Conservation (phyloP, 805 yeast genomes). For the Yamadazyma sp. region DNA sequence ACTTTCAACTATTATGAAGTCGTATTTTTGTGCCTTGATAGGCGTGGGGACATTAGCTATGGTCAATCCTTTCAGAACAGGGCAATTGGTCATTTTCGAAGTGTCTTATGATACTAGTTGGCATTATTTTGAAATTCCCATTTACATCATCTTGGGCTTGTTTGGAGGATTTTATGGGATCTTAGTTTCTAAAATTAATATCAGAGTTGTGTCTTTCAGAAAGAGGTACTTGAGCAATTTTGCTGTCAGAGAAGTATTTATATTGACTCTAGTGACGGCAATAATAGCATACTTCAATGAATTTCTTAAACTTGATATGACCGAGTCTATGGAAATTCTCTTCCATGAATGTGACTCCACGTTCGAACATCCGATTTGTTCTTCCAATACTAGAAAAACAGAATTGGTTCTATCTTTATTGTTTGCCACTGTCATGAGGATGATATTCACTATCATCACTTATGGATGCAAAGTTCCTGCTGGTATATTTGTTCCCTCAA, state of each 20-base stretch:
- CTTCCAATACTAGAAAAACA: constrained; percentile 26
- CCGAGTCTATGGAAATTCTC: constrained; percentile 86
- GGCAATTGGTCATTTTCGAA: constrained; percentile 89
- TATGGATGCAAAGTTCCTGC: constrained; percentile 96
- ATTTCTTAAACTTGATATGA: constrained; percentile 85
- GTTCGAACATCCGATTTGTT: constrained; percentile 44
- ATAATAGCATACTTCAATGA: constrained; percentile 79
- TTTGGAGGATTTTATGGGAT: constrained; percentile 94
- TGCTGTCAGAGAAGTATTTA: constrained; percentile 70
- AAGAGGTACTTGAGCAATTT: constrained; percentile 59
- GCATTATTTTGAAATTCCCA: constrained; percentile 82
- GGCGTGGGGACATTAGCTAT: constrained; percentile 81
- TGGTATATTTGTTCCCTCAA: constrained; percentile 95
- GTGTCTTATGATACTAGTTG: constrained; percentile 86
- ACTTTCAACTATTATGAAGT: constrained; percentile 81
- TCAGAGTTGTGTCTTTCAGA: constrained; percentile 73
- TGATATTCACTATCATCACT: constrained; percentile 72
- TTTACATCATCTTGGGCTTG: constrained; percentile 73
- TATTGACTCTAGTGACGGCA: constrained; percentile 69
- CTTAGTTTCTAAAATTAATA: constrained; percentile 69
- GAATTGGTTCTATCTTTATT: constrained; percentile 52
- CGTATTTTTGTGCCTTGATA: constrained; percentile 85
- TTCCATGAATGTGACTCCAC: constrained; percentile 75
- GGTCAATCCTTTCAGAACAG: constrained; percentile 90
- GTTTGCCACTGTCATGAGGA: constrained; percentile 71